Base-by-base conservation (phyloP, 352 stramenopile genomes). In the Thalassiosira oceanica region DNA sequence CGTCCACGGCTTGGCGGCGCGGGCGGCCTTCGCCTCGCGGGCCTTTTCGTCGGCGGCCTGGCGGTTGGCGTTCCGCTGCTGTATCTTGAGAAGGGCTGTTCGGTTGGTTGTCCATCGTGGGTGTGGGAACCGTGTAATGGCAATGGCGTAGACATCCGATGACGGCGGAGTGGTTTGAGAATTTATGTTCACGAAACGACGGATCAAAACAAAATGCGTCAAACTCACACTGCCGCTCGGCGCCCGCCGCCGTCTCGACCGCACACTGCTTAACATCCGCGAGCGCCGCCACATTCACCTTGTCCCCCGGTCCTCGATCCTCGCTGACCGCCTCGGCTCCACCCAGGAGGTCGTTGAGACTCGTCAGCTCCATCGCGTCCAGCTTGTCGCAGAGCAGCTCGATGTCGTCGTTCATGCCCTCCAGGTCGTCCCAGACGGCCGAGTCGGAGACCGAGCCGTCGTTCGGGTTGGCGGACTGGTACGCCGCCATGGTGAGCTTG, bases 391-490 rank as follows among this genome's bases (percentile, higher is more conserved):
- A 85, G 1, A 92, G 53, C 4, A 87, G 41, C 44, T 90, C 83
- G 26, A 90, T 62, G 45, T 86, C 80, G 37, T 84, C 74, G 42
- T 84, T 78, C 70, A 87, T 78, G 26, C 85, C 60, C 29, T 88
- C 76, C 11, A 81, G 51, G 42, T 78, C 61, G 48, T 69, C 29
- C 70, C 78, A 86, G 5, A 74, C 58, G 2, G 41, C 33, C n/a
- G n/a, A n/a, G 20, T 74, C 52, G 18, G 74, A 58, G 15, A 37
- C 55, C 8, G 61, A 76, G 15, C 35, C 41, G 27, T 49, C 56
- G 26, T 68, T 70, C 18, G 58, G 50, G 41, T 62, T 77, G 1
- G 70, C 61, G 33, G 53, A 57, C 46, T 74, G 66, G 44, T 70
- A 74, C 16, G 74, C 67, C 15, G 56, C 55, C 48, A 81, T 66